Evolutionary conservation across 2,329 filamentous ascomycete genomes (phyloP).

Genomic region (Sporothrix euskadiensis): DNA sequence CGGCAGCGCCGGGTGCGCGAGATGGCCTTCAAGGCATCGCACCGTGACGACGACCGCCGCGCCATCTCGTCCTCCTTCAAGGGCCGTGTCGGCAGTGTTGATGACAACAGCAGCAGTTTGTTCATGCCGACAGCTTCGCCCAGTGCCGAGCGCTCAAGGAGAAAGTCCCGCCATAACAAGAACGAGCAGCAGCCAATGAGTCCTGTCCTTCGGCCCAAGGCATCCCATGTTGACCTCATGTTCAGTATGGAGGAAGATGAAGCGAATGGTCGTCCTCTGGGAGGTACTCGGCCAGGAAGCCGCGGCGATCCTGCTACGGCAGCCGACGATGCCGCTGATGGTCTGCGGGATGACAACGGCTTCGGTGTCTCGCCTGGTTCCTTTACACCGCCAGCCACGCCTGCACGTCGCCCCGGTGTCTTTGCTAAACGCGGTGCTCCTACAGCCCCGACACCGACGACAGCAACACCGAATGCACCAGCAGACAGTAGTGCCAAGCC

Average conservation of each 20-base stretch:
- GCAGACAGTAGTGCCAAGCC: constrained; percentile 40
- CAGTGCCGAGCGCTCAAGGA: constrained; percentile 48
- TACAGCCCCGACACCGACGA: not conserved
- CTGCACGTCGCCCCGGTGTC: not conserved
- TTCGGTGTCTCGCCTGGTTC: not conserved
- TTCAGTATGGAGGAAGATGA: constrained; percentile 91
- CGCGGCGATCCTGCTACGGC: not conserved
- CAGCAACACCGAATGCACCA: not conserved
- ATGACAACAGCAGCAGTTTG: constrained; percentile 51
- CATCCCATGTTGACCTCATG: constrained; percentile 74
- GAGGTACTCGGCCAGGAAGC: constrained; percentile 3
- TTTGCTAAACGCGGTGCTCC: not conserved
- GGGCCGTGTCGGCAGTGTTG: constrained; percentile 61
- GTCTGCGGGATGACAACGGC: not conserved
- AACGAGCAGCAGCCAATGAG: constrained; percentile 58
- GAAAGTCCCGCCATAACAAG: constrained; percentile 48
- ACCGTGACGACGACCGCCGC: constrained; percentile 65
- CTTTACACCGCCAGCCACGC: not conserved
- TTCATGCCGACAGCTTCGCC: constrained; percentile 41
- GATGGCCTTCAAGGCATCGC: constrained; percentile 66
- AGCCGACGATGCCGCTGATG: not conserved
- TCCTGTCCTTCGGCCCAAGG: constrained; percentile 67
- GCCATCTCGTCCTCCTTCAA: constrained; percentile 59
- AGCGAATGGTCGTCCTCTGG: constrained; percentile 36
- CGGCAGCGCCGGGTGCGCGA: constrained; percentile 70